Evolutionary conservation across 129 eudicot genomes (phyloP).

Genomic region (Flaveria sonorensis): DNA sequence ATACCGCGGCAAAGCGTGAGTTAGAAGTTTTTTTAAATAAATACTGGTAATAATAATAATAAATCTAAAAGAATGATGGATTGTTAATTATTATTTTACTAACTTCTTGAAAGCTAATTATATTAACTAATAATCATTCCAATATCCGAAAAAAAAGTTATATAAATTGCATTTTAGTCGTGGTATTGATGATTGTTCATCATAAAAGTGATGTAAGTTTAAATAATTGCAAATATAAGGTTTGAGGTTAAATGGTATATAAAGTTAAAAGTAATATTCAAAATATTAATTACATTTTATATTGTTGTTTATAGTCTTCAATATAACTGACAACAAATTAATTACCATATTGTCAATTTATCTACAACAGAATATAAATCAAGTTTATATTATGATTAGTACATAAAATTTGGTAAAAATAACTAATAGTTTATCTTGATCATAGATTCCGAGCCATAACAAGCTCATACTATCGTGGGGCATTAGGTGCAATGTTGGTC

Average conservation of each 20-base stretch:
- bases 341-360: background rate
- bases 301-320: too few relatives aligned
- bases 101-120: background rate
- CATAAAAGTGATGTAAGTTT: too few relatives aligned
- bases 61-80: too few relatives aligned
- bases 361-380: background rate
- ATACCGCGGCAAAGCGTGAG: too few relatives aligned
- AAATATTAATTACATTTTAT: too few relatives aligned
- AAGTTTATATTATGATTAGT: background rate
- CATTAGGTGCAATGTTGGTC: constrained; percentile 69
- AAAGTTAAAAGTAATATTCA: too few relatives aligned
- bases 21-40: too few relatives aligned
- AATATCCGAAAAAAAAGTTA: background rate
- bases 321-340: background rate
- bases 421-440: background rate
- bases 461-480: constrained; percentile 85
- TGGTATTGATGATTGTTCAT: too few relatives aligned
- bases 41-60: too few relatives aligned
- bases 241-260: too few relatives aligned
- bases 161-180: background rate
- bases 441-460: constrained; percentile 78
- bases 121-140: background rate
- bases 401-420: background rate
- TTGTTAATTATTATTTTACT: too few relatives aligned
- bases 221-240: too few relatives aligned